Evolutionary conservation across 1,284 basidiomycete species (phyloP), one percentile per base, ranked within the genome.

Genomic region (Apiotrichum siamense): DNA sequence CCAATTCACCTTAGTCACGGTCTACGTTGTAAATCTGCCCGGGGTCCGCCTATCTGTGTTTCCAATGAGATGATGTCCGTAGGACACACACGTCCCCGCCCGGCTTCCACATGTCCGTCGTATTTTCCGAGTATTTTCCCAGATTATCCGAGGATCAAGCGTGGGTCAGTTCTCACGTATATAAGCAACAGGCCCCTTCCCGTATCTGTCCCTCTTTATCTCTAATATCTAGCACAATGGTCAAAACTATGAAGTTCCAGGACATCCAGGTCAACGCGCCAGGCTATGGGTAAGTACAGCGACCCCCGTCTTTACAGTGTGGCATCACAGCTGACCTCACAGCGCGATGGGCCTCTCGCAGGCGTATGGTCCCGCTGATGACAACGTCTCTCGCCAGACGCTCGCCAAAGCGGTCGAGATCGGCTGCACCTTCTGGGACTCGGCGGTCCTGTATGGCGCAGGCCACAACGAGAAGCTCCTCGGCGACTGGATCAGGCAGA

Each of bases 391-490:
- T 1, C 20, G 50, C n/a, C 17, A 58, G 43, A 58, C 59, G 2
- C 50, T 71, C 2, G 42, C 52, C 17, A 60, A 53, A 20, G 70
- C 67, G 15, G 25, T 67, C 38, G 62, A 66, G 20, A 49, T 70
- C 23, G 70, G 69, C 11, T 67, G 69, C 43, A 67, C 62, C 0
- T 70, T 70, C 58, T 71, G 67, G 67, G 68, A 73, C 50, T 56
- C 65, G 4, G 69, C 66, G 3, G 59, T 53, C 2, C 54, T 64
- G 2, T 70, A 69, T 47, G 67, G 64, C 21, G 25, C 58, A 4
- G 71, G 75, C 2, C 65, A 73, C 54, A 74, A 71, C 58, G 74
- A 76, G 58, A 33, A 52, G 18, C 64, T 74, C 36, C 61, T 75
- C 17, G 72, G 70, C n/a, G 40, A 60, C 6, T 75, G 68, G 47